Percentiles rank a stretch among this genome's conserved stretches.
These are phyloP conservation scores for Zanthoxylum bungeanum DNA, from an alignment of 345 rosid genomes.

Conservation along the genomic window DNA sequence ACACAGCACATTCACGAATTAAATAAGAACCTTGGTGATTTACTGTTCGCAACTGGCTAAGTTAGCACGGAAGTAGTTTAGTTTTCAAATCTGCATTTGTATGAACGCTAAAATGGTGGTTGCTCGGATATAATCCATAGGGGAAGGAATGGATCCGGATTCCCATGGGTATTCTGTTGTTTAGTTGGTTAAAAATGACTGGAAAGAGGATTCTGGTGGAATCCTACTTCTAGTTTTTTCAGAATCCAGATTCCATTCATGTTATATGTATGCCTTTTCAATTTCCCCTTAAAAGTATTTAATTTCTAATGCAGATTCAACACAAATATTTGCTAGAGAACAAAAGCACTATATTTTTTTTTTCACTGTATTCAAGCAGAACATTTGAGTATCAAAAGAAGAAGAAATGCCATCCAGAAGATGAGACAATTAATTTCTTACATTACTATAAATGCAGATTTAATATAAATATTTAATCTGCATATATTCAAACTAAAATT, in stretches of 20 bases:
- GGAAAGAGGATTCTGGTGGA: background rate
- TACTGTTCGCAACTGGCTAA: background rate
- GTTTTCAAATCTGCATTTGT: background rate
- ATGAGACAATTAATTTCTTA: background rate
- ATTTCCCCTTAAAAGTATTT: background rate
- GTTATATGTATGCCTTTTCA: background rate
- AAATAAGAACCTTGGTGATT: background rate
- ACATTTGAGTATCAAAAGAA: background rate
- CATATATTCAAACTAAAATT: background rate
- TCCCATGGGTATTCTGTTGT: background rate
- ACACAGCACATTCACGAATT: background rate
- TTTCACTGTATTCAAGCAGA: background rate
- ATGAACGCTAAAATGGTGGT: background rate
- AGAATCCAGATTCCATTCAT: background rate
- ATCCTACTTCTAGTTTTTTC: too few relatives aligned
- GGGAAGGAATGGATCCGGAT: background rate
- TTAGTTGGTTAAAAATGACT: background rate
- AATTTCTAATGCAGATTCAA: background rate
- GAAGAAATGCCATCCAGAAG: background rate
- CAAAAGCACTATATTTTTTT: background rate
- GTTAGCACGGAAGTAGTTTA: background rate
- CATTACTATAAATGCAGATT: background rate
- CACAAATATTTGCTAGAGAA: background rate
- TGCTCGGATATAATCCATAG: background rate
- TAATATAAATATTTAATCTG: background rate